Base-by-base conservation (phyloP, 148 eudicot species). In the Pharnaceum exiguum region DNA sequence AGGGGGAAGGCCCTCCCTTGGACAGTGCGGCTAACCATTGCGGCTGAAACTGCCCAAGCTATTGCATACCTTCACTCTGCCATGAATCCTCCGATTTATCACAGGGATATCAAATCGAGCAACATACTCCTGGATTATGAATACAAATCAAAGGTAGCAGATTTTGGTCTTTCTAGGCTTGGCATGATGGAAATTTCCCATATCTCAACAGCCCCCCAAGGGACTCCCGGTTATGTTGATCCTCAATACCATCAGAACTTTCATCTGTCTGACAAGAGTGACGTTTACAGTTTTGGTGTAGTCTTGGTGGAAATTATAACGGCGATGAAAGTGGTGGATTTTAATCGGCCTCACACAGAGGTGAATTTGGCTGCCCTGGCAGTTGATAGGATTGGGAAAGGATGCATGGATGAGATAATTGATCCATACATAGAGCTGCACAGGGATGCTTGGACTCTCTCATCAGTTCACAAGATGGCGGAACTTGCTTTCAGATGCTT, bases 261-360 rank as follows among this genome's bases (percentile, higher is more conserved):
- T 75, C 90, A 87, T 75, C 85, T 87, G 23, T 87, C 95, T 19
- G 90, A 87, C 66, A 87, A 81, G 57, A 87, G 95, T 52, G 95
- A 87, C 65, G 95, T 87, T 18, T 87, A 87, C 78, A 87, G 95
- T 63, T 84, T 87, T 17, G 95, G 95, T 31, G 95, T 87, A 17
- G 90, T 87, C 57, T 77, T 87, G 16, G 87, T 87, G 1, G 95
- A 87, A 71, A 87, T 87, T 16, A 75, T 87, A 56, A 81, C 95
- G 13, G 87, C 85, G n/a, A 40, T 76, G 81, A 83, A 77, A 61
- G 95, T 77, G 46, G 95, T 87, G 5, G 95, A 87, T 69, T 87
- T 87, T 61, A 68, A 68, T 1, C 73, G 95, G 60, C 65, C 81
- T 26, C 81, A 77, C 59, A 71, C 67, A 4, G 95, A 87, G 66